Evolutionary conservation across 306 rosid genomes (phyloP).

Genomic region (Vigna trinervia): DNA sequence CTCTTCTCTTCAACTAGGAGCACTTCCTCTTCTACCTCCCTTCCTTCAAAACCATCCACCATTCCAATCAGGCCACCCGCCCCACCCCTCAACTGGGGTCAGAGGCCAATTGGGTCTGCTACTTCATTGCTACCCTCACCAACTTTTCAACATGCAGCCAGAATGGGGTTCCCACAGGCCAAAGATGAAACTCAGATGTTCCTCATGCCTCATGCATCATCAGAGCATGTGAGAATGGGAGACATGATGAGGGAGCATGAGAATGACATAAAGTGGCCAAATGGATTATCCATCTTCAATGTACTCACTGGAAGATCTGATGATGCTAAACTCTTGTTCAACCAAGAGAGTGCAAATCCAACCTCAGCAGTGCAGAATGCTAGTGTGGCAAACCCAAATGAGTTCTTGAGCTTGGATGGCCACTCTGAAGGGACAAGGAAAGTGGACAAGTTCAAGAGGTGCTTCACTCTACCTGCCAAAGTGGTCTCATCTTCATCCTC

Average conservation of each 20-base stretch:
- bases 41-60: slow-evolving; percentile 70
- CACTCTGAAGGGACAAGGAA: slow-evolving; percentile 60
- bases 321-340: slow-evolving; percentile 77
- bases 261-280: slow-evolving; percentile 85
- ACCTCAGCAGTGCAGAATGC: slow-evolving; percentile 54
- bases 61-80: slow-evolving; percentile 69
- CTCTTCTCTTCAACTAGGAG: slow-evolving; percentile 84
- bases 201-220: slow-evolving; percentile 66
- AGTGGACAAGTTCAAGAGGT: slow-evolving; percentile 78
- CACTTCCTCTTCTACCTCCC: slow-evolving; percentile 58
- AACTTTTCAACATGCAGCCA: slow-evolving; percentile 56
- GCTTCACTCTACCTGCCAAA: slow-evolving; percentile 76
- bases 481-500: slow-evolving; percentile 79
- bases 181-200: slow-evolving; percentile 80
- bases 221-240: slow-evolving; percentile 62
- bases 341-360: slow-evolving; percentile 52
- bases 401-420: slow-evolving; percentile 84
- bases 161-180: slow-evolving; percentile 66
- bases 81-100: slow-evolving; percentile 75
- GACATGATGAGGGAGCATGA: slow-evolving; percentile 80
- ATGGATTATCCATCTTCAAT: slow-evolving; percentile 77
- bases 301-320: slow-evolving; percentile 73
- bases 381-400: slow-evolving; percentile 53
- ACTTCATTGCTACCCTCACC: slow-evolving; percentile 71
- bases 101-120: slow-evolving; percentile 62